phyloP scores from a whole-genome alignment of 305 asterid species.

The Ruellia speciosa region DNA sequence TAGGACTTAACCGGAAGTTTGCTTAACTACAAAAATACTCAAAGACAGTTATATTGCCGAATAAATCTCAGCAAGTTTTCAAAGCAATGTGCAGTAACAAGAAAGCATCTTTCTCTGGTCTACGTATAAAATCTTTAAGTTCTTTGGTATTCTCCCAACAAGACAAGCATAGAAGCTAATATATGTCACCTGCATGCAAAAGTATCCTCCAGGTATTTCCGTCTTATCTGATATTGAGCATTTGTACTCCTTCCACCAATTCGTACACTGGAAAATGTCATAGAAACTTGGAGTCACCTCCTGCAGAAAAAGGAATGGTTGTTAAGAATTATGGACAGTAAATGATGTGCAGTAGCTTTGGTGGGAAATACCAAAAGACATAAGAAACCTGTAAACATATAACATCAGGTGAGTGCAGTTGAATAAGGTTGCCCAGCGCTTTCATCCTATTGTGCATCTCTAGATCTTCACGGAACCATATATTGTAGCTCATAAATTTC shows the following conservation, averaged over 20 bases:
- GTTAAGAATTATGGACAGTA: background rate
- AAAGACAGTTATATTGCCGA: background rate
- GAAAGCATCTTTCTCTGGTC: background rate
- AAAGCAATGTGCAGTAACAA: background rate
- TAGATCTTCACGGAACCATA: slow-evolving; percentile 90
- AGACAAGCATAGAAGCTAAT: background rate
- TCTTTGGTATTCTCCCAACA: too few relatives aligned
- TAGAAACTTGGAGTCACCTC: slow-evolving; percentile 75
- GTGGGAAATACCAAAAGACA: background rate
- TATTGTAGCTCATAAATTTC: slow-evolving; percentile 78
- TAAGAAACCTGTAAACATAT: slow-evolving; percentile 77
- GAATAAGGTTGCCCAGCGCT: slow-evolving; percentile 66
- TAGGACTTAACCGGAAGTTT: slow-evolving; percentile 68
- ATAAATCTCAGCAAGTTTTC: too few relatives aligned
- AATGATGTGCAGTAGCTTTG: background rate
- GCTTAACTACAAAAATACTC: slow-evolving; percentile 44
- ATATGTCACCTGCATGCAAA: slow-evolving; percentile 75
- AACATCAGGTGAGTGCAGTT: slow-evolving; percentile 71
- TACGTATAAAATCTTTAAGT: too few relatives aligned
- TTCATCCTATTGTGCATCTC: slow-evolving; percentile 67
- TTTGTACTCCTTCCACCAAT: slow-evolving; percentile 79
- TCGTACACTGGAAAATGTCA: slow-evolving; percentile 48
- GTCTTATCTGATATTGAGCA: slow-evolving; percentile 53
- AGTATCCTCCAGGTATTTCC: slow-evolving; percentile 43
- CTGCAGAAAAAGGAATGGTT: slow-evolving; percentile 31